Percentiles rank a stretch among this genome's conserved stretches.
Evolutionary conservation across 805 yeast species (phyloP).

Genomic region (Candida sphagnicola): DNA sequence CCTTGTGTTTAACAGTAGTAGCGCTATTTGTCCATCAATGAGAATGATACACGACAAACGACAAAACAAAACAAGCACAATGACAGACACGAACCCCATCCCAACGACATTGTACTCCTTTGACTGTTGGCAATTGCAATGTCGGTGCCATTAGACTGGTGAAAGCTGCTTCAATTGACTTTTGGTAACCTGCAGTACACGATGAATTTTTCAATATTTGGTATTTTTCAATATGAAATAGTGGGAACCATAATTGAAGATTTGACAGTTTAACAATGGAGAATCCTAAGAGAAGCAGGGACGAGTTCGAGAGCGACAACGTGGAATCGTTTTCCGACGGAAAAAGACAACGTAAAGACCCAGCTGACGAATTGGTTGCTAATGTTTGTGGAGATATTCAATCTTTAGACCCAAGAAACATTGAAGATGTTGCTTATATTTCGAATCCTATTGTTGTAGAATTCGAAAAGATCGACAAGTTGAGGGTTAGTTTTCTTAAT

Average conservation of each 20-base stretch:
- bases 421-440: constrained; percentile 58
- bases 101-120: too few species aligned
- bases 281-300: constrained; percentile 25
- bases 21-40: too few species aligned
- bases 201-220: not conserved
- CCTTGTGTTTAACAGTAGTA: too few species aligned
- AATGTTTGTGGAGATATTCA: constrained; percentile 44
- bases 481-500: constrained; percentile 54
- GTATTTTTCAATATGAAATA: not conserved
- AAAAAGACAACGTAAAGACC: constrained; percentile 39
- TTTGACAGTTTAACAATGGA: constrained; percentile 5
- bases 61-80: too few species aligned
- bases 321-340: constrained; percentile 20
- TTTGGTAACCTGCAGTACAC: not conserved
- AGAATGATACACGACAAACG: too few species aligned
- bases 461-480: constrained; percentile 57
- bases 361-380: constrained; percentile 35
- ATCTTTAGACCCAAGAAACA: constrained; percentile 41
- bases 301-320: constrained; percentile 22
- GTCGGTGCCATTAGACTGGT: too few species aligned
- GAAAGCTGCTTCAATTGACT: not conserved
- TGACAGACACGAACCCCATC: too few species aligned
- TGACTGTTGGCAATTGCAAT: too few species aligned
- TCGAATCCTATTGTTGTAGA: constrained; percentile 63
- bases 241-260: not conserved